Conservation (phyloP, 768 basidiomycete species). For the Kwoniella heveanensis region DNA sequence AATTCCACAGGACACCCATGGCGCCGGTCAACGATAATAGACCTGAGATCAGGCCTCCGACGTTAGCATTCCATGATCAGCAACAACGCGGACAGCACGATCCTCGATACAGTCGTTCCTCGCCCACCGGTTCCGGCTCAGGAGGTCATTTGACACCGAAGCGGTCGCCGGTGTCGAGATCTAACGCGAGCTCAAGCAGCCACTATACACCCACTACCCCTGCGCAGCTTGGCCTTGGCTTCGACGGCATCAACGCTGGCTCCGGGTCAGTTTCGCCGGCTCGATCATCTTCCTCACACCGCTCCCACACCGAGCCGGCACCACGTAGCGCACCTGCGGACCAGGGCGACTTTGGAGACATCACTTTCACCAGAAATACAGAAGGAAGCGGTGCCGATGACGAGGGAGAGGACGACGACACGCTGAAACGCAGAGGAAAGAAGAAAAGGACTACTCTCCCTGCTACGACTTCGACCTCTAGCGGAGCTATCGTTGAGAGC, state of each 20-base stretch:
- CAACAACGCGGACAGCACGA: background rate
- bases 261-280: background rate
- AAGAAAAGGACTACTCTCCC: conserved; percentile 34
- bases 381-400: background rate
- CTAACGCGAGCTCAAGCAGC: conserved; percentile 4
- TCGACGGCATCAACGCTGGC: conserved; percentile 2
- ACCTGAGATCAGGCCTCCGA: conserved; percentile 14
- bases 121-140: conserved; percentile 1
- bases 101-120: background rate
- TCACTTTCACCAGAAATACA: background rate
- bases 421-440: conserved; percentile 12
- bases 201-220: conserved; percentile 15
- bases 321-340: conserved; percentile 36
- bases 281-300: background rate
- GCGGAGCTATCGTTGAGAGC: conserved; percentile 12
- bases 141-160: background rate
- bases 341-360: conserved; percentile 33
- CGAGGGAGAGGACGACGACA: conserved; percentile 25
- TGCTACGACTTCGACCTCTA: conserved; percentile 20
- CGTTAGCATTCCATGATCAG: conserved; percentile 5
- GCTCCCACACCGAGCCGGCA: background rate
- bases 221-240: conserved; percentile 3
- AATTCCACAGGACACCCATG: conserved; percentile 19
- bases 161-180: conserved; percentile 11
- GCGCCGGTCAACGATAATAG: conserved; percentile 10